Evolutionary conservation across 1,284 basidiomycete genomes (phyloP).

Genomic region (Clitocybe nebularis): DNA sequence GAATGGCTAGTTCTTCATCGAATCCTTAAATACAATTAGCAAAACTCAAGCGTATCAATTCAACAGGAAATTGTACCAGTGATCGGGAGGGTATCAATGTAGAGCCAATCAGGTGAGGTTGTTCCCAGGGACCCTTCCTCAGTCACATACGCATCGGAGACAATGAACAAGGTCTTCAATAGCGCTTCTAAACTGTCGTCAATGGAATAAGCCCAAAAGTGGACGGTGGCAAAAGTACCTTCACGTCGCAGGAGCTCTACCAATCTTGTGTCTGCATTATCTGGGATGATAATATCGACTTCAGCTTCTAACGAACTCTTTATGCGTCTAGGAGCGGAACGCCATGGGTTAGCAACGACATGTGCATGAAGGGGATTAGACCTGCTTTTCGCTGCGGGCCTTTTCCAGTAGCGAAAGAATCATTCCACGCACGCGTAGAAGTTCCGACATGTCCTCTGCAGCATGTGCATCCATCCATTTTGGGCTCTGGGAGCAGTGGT

Average conservation of each 20-base stretch:
- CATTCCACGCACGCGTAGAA: slow-evolving; percentile 51
- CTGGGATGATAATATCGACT: slow-evolving; percentile 49
- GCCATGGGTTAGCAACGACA: not conserved
- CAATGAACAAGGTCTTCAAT: slow-evolving; percentile 73
- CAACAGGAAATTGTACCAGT: slow-evolving; percentile 31
- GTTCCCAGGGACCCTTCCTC: slow-evolving; percentile 38
- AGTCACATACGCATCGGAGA: slow-evolving; percentile 58
- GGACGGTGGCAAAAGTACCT: slow-evolving; percentile 29
- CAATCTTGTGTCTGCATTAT: slow-evolving; percentile 21
- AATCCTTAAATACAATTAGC: slow-evolving; percentile 20
- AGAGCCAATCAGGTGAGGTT: slow-evolving; percentile 42
- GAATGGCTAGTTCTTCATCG: slow-evolving; percentile 38
- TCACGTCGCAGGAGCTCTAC: slow-evolving; percentile 44
- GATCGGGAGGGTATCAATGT: slow-evolving; percentile 37
- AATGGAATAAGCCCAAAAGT: too few species aligned
- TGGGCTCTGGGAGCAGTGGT: slow-evolving; percentile 36
- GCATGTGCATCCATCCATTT: slow-evolving; percentile 54
- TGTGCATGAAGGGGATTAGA: slow-evolving; percentile 7
- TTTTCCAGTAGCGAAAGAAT: slow-evolving; percentile 66
- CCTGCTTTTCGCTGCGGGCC: slow-evolving; percentile 67
- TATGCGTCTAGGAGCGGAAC: slow-evolving; percentile 45
- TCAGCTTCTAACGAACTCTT: slow-evolving; percentile 72
- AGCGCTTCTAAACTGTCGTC: slow-evolving; percentile 61
- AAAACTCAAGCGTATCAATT: not conserved
- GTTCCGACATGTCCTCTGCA: slow-evolving; percentile 53